These are phyloP conservation scores for Ceratonia siliqua DNA, from an alignment of 306 rosid species.

Conservation along the genomic window DNA sequence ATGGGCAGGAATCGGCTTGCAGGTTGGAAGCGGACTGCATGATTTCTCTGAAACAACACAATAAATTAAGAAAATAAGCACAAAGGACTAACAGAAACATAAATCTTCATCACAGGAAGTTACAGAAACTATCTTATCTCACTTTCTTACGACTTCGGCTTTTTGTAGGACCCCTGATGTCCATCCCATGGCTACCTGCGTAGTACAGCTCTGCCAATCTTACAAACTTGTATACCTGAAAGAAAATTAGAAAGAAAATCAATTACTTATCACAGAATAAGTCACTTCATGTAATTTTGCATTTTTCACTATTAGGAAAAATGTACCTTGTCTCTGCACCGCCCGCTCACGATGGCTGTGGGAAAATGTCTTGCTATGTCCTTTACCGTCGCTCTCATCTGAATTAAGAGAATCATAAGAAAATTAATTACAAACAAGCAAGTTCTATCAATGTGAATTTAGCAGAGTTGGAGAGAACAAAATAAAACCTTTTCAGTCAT, in stretches of 20 bases:
- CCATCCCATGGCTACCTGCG: conserved; percentile 99
- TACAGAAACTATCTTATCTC: conserved; percentile 31
- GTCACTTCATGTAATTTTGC: not conserved
- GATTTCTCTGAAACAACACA: conserved; percentile 53
- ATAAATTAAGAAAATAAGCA: conserved; percentile 14
- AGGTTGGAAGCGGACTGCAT: conserved; percentile 65
- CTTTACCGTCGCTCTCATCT: conserved; percentile 84
- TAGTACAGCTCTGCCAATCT: conserved; percentile 76
- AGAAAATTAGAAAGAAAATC: not conserved
- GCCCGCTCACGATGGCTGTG: conserved; percentile 93
- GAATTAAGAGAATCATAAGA: conserved; percentile 17
- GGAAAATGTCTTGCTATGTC: conserved; percentile 70
- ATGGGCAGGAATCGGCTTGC: conserved; percentile 78
- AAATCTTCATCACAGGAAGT: not conserved
- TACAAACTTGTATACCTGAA: conserved; percentile 75
- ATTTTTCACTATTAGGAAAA: conserved; percentile 13
- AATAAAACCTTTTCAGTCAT: conserved; percentile 71
- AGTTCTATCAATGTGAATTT: not conserved
- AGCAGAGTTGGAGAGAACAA: not conserved
- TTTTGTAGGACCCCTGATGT: conserved; percentile 86
- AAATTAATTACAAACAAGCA: not conserved
- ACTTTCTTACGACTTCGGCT: conserved; percentile 51
- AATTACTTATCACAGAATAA: not conserved
- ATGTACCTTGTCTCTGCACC: conserved; percentile 81
- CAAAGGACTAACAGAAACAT: not conserved